phyloP scores from a whole-genome alignment of 345 rosid genomes.

The Corchorus capsularis region DNA sequence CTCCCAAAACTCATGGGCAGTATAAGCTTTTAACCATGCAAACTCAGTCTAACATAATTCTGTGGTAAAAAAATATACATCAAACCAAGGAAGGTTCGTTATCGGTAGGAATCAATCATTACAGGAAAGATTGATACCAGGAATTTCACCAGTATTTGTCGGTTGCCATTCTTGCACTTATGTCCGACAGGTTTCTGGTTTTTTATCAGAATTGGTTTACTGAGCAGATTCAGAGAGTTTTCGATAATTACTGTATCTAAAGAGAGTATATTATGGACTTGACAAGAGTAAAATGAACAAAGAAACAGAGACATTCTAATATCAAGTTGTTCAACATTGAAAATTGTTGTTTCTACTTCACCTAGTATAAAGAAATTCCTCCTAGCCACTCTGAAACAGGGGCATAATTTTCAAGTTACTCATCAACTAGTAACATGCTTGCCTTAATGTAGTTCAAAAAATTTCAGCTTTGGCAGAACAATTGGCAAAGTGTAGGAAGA shows the following conservation, averaged over 20 bases:
- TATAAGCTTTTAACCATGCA: no score
- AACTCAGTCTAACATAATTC: no score
- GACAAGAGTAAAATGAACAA: background rate
- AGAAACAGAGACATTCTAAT: background rate
- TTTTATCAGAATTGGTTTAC: background rate
- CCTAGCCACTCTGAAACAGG: background rate
- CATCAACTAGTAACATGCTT: background rate
- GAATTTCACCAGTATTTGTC: no score
- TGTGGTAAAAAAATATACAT: no score
- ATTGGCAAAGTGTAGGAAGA: constrained; percentile 54
- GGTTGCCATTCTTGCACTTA: no score
- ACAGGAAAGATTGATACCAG: no score
- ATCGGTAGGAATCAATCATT: no score
- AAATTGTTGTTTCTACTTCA: background rate
- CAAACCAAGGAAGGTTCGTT: no score
- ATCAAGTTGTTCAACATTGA: background rate
- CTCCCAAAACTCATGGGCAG: no score
- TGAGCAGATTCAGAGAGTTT: background rate
- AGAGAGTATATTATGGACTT: background rate
- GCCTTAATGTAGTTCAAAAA: background rate
- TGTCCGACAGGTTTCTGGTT: background rate
- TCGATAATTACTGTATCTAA: background rate
- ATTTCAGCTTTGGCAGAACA: constrained; percentile 42
- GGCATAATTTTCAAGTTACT: background rate
- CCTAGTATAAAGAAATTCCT: background rate